These are phyloP conservation scores for Acanthamoeba healyi DNA, from an alignment of 208 protist genomes.

Conservation along the genomic window DNA sequence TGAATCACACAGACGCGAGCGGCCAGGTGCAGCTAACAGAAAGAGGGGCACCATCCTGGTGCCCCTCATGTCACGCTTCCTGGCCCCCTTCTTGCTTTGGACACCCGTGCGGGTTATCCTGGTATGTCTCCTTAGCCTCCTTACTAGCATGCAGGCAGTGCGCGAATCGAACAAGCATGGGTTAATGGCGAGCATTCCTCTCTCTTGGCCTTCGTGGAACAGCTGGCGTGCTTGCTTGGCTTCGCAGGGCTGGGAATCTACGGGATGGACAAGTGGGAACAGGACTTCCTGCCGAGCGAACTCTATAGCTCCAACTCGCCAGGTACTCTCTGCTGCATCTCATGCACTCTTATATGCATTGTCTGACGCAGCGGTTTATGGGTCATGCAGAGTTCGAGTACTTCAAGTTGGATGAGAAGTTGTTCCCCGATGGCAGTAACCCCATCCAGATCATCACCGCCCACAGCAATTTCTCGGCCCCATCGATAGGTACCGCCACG, in stretches of 20 bases:
- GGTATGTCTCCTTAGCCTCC: neutral
- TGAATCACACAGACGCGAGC: slow-evolving; percentile 24
- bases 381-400: neutral
- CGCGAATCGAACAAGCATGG: too few species aligned
- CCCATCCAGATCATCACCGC: slow-evolving; percentile 22
- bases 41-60: slow-evolving; percentile 47
- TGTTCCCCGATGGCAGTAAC: slow-evolving; percentile 50
- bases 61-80: slow-evolving; percentile 13
- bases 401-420: slow-evolving; percentile 60
- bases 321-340: neutral
- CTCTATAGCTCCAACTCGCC: slow-evolving; percentile 68
- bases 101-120: slow-evolving; percentile 38
- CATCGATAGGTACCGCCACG: neutral
- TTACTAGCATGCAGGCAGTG: too few species aligned
- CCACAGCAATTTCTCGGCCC: neutral
- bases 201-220: too few species aligned
- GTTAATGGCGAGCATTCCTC: too few species aligned
- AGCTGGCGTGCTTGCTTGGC: slow-evolving; percentile 11
- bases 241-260: slow-evolving; percentile 50
- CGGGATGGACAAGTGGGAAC: slow-evolving; percentile 40
- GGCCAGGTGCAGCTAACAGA: slow-evolving; percentile 31
- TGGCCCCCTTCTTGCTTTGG: slow-evolving; percentile 21
- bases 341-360: neutral
- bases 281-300: slow-evolving; percentile 51
- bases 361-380: too few species aligned